phyloP scores from a whole-genome alignment of 164 flowering plant genomes.

The Tetrastigma voinierianum region DNA sequence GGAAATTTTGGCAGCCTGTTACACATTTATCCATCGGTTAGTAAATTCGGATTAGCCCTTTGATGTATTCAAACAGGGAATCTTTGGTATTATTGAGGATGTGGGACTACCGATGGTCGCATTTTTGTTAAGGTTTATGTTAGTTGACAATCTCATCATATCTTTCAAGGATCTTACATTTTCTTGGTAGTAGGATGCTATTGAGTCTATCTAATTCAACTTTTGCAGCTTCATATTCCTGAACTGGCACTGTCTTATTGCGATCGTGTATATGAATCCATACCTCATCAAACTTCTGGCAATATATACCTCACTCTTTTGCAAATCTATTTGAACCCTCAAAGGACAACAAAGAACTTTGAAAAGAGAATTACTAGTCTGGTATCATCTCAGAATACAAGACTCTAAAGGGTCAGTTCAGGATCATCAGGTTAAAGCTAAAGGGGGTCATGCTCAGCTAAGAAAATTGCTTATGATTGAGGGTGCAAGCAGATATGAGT shows the following conservation, averaged over 20 bases:
- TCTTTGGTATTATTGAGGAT: too few relatives aligned
- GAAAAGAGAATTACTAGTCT: constrained; percentile 67
- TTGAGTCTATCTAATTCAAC: constrained; percentile 6
- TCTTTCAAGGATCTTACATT: too few relatives aligned
- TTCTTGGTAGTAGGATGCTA: too few relatives aligned
- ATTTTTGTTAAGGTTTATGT: too few relatives aligned
- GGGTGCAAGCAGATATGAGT: constrained; percentile 73
- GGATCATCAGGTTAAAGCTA: constrained; percentile 37
- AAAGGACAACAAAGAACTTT: constrained; percentile 69
- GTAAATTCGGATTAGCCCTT: background rate
- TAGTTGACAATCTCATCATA: too few relatives aligned
- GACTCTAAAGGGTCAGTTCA: constrained; percentile 38
- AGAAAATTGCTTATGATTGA: constrained; percentile 93
- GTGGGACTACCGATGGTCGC: too few relatives aligned
- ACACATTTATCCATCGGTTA: background rate
- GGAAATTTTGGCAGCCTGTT: background rate
- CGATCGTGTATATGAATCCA: constrained; percentile 77
- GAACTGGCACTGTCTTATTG: constrained; percentile 91
- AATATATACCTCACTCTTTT: constrained; percentile 89
- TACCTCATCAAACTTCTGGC: constrained; percentile 43
- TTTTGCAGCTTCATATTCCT: constrained; percentile 82
- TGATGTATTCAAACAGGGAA: background rate
- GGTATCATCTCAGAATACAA: constrained; percentile 45
- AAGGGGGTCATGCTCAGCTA: constrained; percentile 53
- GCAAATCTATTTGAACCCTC: constrained; percentile 95